phyloP scores from a whole-genome alignment of 2,329 filamentous ascomycete species.

The Xylariaceae sp. region DNA sequence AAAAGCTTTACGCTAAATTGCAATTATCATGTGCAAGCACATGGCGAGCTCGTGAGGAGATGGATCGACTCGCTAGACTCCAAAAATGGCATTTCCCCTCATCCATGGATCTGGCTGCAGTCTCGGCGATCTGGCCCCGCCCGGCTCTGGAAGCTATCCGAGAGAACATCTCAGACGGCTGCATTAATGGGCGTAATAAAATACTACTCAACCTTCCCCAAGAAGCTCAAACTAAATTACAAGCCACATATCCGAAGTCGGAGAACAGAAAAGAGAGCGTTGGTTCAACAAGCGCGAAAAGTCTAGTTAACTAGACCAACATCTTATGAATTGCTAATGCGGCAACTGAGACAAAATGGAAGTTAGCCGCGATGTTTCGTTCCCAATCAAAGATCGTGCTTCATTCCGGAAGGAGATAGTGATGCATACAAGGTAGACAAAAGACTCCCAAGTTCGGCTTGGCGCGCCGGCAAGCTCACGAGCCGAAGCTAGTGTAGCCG shows the following conservation, averaged over 20 bases:
- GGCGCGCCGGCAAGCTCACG: slow-evolving; percentile 29
- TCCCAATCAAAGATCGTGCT: slow-evolving; percentile 5
- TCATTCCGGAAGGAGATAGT: slow-evolving; percentile 13
- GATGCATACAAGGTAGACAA: background rate
- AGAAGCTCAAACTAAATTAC: background rate
- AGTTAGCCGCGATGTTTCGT: background rate
- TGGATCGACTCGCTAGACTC: no score
- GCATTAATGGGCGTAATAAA: no score
- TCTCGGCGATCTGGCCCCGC: slow-evolving; percentile 3
- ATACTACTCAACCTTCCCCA: background rate
- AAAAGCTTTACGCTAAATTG: no score
- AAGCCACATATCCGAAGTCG: background rate
- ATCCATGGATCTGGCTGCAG: no score
- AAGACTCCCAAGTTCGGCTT: slow-evolving; percentile 9
- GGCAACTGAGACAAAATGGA: background rate
- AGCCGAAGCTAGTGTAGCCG: slow-evolving; percentile 28
- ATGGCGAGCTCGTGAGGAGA: no score
- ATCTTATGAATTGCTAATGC: no score
- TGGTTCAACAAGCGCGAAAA: no score
- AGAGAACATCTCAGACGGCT: background rate
- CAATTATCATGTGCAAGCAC: no score
- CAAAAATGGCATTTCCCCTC: background rate
- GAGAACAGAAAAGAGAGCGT: no score
- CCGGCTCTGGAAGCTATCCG: background rate
- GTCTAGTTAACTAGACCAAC: no score